phyloP scores from a whole-genome alignment of 192 early-diverging fungal genomes.

The Mortierella antarctica region DNA sequence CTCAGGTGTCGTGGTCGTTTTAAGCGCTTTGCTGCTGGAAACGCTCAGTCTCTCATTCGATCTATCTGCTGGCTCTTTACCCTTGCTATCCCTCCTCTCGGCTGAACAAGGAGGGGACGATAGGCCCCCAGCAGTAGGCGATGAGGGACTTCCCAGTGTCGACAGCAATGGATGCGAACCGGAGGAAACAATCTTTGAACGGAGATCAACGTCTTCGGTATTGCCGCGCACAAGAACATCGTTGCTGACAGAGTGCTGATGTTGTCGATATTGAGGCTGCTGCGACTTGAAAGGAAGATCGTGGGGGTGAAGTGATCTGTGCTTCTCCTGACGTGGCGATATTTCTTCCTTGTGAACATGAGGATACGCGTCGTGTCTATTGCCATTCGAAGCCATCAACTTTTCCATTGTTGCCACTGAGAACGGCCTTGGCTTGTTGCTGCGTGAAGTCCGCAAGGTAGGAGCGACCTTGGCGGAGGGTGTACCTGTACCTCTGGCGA shows the following conservation, averaged over 20 bases:
- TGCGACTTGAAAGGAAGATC: neutral
- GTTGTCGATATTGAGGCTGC: neutral
- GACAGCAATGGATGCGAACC: slow-evolving; percentile 24
- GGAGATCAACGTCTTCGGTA: neutral
- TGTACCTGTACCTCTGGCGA: slow-evolving; percentile 3
- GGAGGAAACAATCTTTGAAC: slow-evolving; percentile 9
- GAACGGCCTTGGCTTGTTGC: slow-evolving; percentile 39
- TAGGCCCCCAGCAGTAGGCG: too few relatives aligned
- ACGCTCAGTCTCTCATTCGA: too few relatives aligned
- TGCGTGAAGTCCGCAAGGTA: slow-evolving; percentile 1
- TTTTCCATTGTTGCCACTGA: slow-evolving; percentile 53
- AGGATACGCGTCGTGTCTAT: neutral
- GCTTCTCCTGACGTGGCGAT: slow-evolving; percentile 1
- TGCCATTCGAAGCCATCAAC: slow-evolving; percentile 2
- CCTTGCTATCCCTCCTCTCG: too few relatives aligned
- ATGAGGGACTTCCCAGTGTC: slow-evolving; percentile 1
- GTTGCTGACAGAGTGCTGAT: neutral
- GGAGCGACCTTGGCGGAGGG: neutral
- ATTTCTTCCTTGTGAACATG: neutral
- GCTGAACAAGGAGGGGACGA: too few relatives aligned
- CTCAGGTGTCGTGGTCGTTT: neutral
- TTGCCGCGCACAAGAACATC: neutral
- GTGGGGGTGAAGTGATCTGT: neutral
- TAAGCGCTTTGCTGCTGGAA: neutral
- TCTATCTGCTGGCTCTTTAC: too few relatives aligned